Evolutionary conservation across 2,329 filamentous ascomycete species (phyloP).

Genomic region (Cadophora malorum): DNA sequence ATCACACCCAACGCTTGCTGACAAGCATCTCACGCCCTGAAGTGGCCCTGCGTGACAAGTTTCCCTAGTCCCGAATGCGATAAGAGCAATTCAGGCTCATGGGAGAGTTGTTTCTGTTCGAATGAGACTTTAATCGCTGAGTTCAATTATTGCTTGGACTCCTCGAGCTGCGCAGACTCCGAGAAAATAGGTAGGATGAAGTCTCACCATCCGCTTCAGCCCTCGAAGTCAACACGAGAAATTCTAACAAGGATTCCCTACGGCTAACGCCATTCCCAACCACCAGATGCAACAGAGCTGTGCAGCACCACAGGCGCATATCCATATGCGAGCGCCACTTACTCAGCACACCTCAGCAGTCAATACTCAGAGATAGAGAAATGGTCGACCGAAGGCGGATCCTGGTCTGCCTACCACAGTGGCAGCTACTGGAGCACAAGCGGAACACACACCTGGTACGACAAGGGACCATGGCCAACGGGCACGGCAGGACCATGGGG

Average conservation of each 20-base stretch:
- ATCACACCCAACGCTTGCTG: neutral
- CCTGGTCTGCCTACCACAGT: slow-evolving; percentile 3
- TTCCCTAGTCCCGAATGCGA: slow-evolving; percentile 15
- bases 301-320: neutral
- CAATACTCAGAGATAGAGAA: neutral
- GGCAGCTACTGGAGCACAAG: slow-evolving; percentile 5
- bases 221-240: neutral
- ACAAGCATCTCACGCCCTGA: neutral
- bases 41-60: slow-evolving; percentile 23
- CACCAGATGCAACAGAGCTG: slow-evolving; percentile 10
- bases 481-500: slow-evolving; percentile 27
- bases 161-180: slow-evolving; percentile 21
- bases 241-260: neutral
- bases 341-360: neutral
- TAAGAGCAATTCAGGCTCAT: slow-evolving; percentile 1
- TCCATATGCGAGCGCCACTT: neutral
- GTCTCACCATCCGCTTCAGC: neutral
- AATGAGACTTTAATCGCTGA: slow-evolving; percentile 16
- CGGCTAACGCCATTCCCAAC: neutral
- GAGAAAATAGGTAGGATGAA: slow-evolving; percentile 25
- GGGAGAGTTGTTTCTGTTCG: slow-evolving; percentile 21
- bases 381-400: neutral
- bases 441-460: slow-evolving; percentile 4
- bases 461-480: slow-evolving; percentile 27
- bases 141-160: slow-evolving; percentile 23